phyloP scores from a whole-genome alignment of 345 rosid species.

The Lepidium sativum region DNA sequence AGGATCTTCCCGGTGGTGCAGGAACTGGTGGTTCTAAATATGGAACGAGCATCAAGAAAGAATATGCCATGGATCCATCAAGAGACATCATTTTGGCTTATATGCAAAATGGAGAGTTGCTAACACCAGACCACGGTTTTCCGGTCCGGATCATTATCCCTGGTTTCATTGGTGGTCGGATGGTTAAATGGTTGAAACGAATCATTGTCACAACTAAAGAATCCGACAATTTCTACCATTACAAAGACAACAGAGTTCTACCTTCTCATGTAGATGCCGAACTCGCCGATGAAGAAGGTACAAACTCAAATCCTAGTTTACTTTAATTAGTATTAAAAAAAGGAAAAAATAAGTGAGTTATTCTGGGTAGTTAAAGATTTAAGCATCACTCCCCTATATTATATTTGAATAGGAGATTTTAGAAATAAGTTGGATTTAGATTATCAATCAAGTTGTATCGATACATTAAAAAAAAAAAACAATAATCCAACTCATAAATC shows the following conservation, averaged over 20 bases:
- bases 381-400: too few relatives aligned
- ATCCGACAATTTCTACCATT: conserved; percentile 70
- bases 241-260: conserved; percentile 69
- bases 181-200: conserved; percentile 89
- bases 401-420: too few relatives aligned
- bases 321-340: background rate
- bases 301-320: background rate
- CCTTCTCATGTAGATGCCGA: conserved; percentile 84
- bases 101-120: conserved; percentile 85
- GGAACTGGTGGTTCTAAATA: conserved; percentile 88
- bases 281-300: conserved; percentile 86
- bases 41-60: conserved; percentile 67
- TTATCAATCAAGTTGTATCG: too few relatives aligned
- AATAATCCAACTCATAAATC: too few relatives aligned
- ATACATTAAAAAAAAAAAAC: too few relatives aligned
- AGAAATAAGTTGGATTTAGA: too few relatives aligned
- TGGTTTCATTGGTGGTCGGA: conserved; percentile 86
- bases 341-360: too few relatives aligned
- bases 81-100: conserved; percentile 76
- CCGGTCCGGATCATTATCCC: conserved; percentile 81
- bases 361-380: too few relatives aligned
- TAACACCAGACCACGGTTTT: conserved; percentile 83
- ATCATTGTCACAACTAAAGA: conserved; percentile 65
- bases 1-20: conserved; percentile 83
- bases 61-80: conserved; percentile 73